A percentile compares a stretch with the other conserved stretches of the same genome.
Evolutionary conservation across 192 early-diverging fungal species (phyloP).

Genomic region (Umbelopsis sp.): DNA sequence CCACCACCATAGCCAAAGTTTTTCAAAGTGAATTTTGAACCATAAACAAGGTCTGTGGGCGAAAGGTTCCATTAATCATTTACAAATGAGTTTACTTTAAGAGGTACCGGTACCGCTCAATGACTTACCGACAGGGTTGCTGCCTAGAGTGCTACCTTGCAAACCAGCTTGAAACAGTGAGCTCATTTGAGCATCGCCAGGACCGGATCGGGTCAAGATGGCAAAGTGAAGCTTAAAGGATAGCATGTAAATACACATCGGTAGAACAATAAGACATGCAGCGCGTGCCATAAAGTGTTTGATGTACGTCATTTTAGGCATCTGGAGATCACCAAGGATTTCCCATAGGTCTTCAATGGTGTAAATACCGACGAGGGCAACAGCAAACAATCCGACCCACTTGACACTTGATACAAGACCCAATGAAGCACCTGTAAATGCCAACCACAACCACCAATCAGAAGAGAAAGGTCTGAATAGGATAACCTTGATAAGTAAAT

Average conservation of each 20-base stretch:
- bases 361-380: slow-evolving; percentile 88
- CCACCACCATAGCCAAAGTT: slow-evolving; percentile 84
- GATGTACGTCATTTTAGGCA: slow-evolving; percentile 63
- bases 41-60: slow-evolving; percentile 82
- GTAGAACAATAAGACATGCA: slow-evolving; percentile 78
- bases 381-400: slow-evolving; percentile 95
- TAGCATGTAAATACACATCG: slow-evolving; percentile 79
- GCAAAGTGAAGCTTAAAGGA: slow-evolving; percentile 89
- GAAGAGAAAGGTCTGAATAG: slow-evolving; percentile 71
- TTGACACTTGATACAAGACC: slow-evolving; percentile 87
- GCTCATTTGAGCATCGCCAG: slow-evolving; percentile 92
- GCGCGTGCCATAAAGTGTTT: slow-evolving; percentile 88
- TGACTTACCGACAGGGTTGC: slow-evolving; percentile 77
- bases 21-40: slow-evolving; percentile 87
- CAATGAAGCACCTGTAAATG: slow-evolving; percentile 83
- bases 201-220: slow-evolving; percentile 77
- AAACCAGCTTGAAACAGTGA: slow-evolving; percentile 96
- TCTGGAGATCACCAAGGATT: slow-evolving; percentile 72
- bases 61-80: not conserved
- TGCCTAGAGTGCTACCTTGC: slow-evolving; percentile 72
- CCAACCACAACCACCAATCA: slow-evolving; percentile 90
- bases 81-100: not conserved
- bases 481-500: not conserved
- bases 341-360: slow-evolving; percentile 95
- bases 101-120: slow-evolving; percentile 1